A percentile compares a stretch with the other conserved stretches of the same genome.
Conservation (phyloP, 2,329 filamentous ascomycete species). For the Delphinella strobiligena region DNA sequence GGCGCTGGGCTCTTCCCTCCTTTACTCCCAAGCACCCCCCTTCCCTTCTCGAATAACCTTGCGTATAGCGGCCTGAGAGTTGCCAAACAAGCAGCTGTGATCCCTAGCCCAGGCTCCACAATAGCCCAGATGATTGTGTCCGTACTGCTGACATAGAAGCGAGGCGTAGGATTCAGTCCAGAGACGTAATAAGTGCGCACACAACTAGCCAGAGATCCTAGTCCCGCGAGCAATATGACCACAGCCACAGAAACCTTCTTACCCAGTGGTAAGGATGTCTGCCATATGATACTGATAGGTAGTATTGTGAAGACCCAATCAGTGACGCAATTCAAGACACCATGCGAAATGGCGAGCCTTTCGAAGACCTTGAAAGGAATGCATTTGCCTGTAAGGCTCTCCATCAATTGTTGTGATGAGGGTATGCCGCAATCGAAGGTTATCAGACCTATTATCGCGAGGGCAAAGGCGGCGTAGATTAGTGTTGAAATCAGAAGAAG, state of each 20-base stretch:
- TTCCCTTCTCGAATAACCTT: slow-evolving; percentile 9
- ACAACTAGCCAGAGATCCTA: slow-evolving; percentile 14
- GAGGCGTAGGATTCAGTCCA: slow-evolving; percentile 9
- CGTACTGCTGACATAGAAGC: slow-evolving; percentile 13
- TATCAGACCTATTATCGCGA: slow-evolving; percentile 17
- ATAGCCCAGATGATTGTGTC: slow-evolving; percentile 15
- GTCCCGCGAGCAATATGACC: slow-evolving; percentile 26
- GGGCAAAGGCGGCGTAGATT: slow-evolving; percentile 21
- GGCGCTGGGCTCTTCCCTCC: too few relatives aligned
- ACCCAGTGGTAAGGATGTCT: slow-evolving; percentile 26
- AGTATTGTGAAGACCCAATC: slow-evolving; percentile 25
- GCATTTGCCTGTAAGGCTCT: slow-evolving; percentile 1
- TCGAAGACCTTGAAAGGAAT: background rate
- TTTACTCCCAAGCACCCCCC: background rate
- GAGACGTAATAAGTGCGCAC: slow-evolving; percentile 14
- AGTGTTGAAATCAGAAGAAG: too few relatives aligned
- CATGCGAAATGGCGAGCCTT: background rate
- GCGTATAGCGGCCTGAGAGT: slow-evolving; percentile 21
- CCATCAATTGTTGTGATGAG: background rate
- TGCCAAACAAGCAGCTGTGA: slow-evolving; percentile 20
- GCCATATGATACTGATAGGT: slow-evolving; percentile 27
- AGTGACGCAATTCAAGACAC: slow-evolving; percentile 23
- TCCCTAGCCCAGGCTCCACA: slow-evolving; percentile 21
- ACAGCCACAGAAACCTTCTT: slow-evolving; percentile 29
- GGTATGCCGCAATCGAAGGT: slow-evolving; percentile 21